A percentile compares a stretch with the other conserved stretches of the same genome.
These are phyloP conservation scores for Solanum lycopersicoides DNA, from an alignment of 257 asterid species.

Conservation along the genomic window DNA sequence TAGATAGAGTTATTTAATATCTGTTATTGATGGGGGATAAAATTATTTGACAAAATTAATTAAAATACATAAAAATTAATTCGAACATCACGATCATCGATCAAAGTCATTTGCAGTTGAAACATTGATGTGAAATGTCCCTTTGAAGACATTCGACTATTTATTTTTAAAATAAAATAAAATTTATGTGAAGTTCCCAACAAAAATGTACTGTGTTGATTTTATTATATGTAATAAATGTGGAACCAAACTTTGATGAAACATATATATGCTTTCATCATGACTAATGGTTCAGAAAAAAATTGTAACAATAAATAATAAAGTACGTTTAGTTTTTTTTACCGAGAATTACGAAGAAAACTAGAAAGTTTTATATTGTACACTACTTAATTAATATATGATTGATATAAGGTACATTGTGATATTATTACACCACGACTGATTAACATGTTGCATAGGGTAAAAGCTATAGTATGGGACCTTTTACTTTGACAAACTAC, in stretches of 20 bases:
- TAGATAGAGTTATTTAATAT: background rate
- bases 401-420: background rate
- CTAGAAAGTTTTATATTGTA: background rate
- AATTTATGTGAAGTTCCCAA: background rate
- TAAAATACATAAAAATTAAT: no score
- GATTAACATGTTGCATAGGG: background rate
- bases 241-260: background rate
- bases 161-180: background rate
- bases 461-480: background rate
- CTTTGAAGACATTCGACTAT: background rate
- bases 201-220: background rate
- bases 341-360: background rate
- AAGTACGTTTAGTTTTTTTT: background rate
- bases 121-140: background rate
- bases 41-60: accelerated
- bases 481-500: background rate
- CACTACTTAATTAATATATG: background rate
- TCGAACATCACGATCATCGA: no score
- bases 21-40: accelerated
- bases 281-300: background rate
- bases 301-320: background rate
- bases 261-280: background rate
- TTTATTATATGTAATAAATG: background rate
- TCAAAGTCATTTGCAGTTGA: background rate
- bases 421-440: background rate